Conservation (phyloP, 1,139 yeast species). For the Meyerozyma elateridarum region DNA sequence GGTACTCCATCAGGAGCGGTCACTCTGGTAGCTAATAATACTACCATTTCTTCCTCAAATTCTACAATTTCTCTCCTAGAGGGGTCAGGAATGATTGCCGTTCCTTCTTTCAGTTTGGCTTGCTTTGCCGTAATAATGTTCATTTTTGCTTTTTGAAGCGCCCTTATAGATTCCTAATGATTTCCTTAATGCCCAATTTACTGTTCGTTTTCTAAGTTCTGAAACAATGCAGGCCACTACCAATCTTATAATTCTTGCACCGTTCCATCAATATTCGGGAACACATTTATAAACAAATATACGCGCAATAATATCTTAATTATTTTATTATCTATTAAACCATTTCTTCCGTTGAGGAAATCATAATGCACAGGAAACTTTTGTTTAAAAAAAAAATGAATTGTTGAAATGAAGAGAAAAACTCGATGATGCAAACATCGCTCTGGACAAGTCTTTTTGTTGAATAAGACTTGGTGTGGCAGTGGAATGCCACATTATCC, state of each 20-base stretch:
- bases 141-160: not conserved
- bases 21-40: not conserved
- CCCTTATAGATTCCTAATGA: not conserved
- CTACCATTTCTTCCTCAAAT: not conserved
- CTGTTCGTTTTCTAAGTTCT: too few relatives aligned
- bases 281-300: not conserved
- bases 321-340: not conserved
- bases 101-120: not conserved
- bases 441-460: not conserved
- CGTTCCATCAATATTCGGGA: not conserved
- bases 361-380: slow-evolving; percentile 5
- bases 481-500: not conserved
- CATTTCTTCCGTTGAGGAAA: slow-evolving; percentile 2
- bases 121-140: not conserved
- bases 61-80: not conserved
- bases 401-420: slow-evolving; percentile 5
- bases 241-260: not conserved
- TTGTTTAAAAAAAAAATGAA: not conserved
- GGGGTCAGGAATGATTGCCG: not conserved
- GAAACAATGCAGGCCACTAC: too few relatives aligned
- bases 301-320: not conserved
- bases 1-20: not conserved
- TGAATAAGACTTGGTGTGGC: not conserved
- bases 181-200: not conserved
- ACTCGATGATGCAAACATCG: not conserved